phyloP scores from a whole-genome alignment of 257 asterid genomes.

The Schizonepeta tenuifolia region DNA sequence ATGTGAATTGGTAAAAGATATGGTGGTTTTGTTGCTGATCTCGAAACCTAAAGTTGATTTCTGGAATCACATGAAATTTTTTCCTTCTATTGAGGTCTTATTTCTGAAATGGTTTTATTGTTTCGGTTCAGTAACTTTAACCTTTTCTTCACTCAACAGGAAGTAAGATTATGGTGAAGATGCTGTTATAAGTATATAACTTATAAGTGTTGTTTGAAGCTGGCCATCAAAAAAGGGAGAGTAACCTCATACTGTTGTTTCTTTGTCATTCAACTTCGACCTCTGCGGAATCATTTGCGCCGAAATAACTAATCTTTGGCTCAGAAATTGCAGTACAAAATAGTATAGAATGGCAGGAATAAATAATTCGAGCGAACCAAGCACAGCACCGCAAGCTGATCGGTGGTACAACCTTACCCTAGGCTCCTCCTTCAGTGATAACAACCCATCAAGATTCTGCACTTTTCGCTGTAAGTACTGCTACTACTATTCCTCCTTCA shows the following conservation, averaged over 20 bases:
- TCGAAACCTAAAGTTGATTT: too few species aligned
- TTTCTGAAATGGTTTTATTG: background rate
- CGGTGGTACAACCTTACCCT: slow-evolving; percentile 86
- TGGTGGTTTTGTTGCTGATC: too few species aligned
- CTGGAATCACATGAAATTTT: too few species aligned
- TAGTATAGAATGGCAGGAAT: slow-evolving; percentile 56
- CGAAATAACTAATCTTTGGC: slow-evolving; percentile 8
- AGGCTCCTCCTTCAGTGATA: slow-evolving; percentile 92
- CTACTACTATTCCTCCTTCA: background rate
- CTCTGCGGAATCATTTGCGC: slow-evolving; percentile 9
- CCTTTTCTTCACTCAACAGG: slow-evolving; percentile 12
- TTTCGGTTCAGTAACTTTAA: background rate
- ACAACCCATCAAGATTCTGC: slow-evolving; percentile 95
- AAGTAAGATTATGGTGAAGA: slow-evolving; percentile 24
- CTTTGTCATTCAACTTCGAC: background rate
- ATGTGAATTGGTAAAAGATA: too few species aligned
- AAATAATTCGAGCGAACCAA: slow-evolving; percentile 68
- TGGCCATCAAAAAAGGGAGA: too few species aligned
- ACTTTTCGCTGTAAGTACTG: slow-evolving; percentile 76
- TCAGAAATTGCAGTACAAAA: background rate
- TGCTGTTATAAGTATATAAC: slow-evolving; percentile 31
- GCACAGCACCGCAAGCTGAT: slow-evolving; percentile 82
- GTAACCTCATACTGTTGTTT: too few species aligned
- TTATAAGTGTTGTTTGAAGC: too few species aligned
- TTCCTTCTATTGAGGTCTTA: background rate